Conservation (phyloP, 306 rosid genomes). For the peach (Prunus persica) region Prunus_persica_NCBIv2 NC_034012.1:674501-675000, state of each 20-base stretch:
- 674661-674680: conserved; percentile 85
- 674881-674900: not conserved
- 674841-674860: not conserved
- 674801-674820: conserved; percentile 8
- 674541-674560: not conserved
- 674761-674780: conserved; percentile 99
- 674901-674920: conserved; percentile 3
- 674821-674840: not conserved
- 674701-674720: conserved; percentile 82
- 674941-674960: conserved; percentile 80
- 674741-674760: conserved; percentile 96
- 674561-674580: too few relatives aligned
- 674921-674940: conserved; percentile 21
- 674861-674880: not conserved
- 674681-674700: conserved; percentile 91
- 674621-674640: conserved; percentile 9
- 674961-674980: conserved; percentile 94
- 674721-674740: conserved; percentile 67
- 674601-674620: not conserved
- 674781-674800: conserved; percentile 76
- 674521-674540: too few relatives aligned
- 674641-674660: conserved; percentile 71
- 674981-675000: conserved; percentile 76
- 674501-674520: too few relatives aligned
- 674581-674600: not conserved